Base-by-base conservation (phyloP, 495 filamentous ascomycete species). In the Xylaria longipes region DNA sequence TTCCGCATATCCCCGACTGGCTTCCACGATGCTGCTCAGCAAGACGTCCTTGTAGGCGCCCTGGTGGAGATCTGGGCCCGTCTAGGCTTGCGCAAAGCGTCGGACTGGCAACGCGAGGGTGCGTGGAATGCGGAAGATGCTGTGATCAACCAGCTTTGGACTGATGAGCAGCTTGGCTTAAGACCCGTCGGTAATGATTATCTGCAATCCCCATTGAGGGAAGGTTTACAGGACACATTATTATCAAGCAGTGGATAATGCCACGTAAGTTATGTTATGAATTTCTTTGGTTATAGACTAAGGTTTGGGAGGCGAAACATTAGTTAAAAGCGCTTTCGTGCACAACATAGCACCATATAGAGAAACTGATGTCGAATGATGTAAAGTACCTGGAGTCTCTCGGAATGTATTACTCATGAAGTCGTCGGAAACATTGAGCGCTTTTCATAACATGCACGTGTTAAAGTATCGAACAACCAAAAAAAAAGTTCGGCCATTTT, bases 1-100 rank as follows among this genome's bases (percentile, higher is more conserved):
- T 85, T 95, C 41, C 88, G 93, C 63, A 92, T 95, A 80, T 95
- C 93, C 11, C 93, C 93, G 0, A 95, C 93, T 22, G 93, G 93
- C 0, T 93, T 93, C 35, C 93, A 95, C 77, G 84, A 85, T 43
- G 85, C 86, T 70, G 85, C 89, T 68, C 91, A 88, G 77, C 90
- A 89, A 66, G 86, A 91, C 48, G 87, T 93, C 72, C 86, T 95
- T 14, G 87, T 93, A 2, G 76, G 87, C 63, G 92, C 93, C 2
- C 77, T 95, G 5, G 88, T 93, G 65, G 84, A 82, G 39, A 93
- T 95, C 14, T 95, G 91, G 91, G 84, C 81, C 22, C 84, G 91
- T 69, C 84, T 95, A 0, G 87, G 87, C 6, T 91, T 95, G 80
- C 93, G 93, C 79, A 86, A 92, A 58, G 89, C 92, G 20, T 89